Percentiles rank a stretch among this genome's conserved stretches.
Conservation (phyloP, 306 rosid genomes). For the Quercus robur region DNA sequence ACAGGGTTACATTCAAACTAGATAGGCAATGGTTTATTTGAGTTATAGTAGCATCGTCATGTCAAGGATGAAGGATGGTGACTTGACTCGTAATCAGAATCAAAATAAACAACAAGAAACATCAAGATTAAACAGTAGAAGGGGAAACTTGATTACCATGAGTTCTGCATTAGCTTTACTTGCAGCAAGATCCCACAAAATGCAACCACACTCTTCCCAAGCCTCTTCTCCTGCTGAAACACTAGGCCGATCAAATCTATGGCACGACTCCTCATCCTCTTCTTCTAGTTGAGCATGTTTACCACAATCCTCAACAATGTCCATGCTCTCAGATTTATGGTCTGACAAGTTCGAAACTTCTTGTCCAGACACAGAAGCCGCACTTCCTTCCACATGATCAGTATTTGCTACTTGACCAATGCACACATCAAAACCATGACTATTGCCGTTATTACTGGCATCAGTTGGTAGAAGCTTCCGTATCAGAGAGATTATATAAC, state of each 20-base stretch:
- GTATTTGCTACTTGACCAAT: conserved; percentile 17
- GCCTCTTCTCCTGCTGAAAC: conserved; percentile 31
- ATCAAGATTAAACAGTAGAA: neutral
- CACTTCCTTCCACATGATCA: conserved; percentile 22
- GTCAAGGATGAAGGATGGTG: neutral
- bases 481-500: conserved; percentile 82
- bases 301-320: conserved; percentile 35
- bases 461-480: conserved; percentile 70
- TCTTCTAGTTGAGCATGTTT: conserved; percentile 23
- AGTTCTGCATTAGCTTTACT: conserved; percentile 80
- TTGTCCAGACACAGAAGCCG: conserved; percentile 16
- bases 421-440: conserved; percentile 13
- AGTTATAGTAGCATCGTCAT: neutral
- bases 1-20: neutral
- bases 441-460: conserved; percentile 14
- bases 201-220: conserved; percentile 88
- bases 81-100: neutral
- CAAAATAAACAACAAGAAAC: neutral
- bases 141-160: conserved; percentile 49
- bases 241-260: conserved; percentile 18
- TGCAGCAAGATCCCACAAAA: conserved; percentile 92
- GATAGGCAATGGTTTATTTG: neutral
- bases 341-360: neutral
- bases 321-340: conserved; percentile 39
- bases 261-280: conserved; percentile 10